These are phyloP conservation scores for Helianthus tuberosus DNA, from an alignment of 129 eudicot genomes.

Conservation along the genomic window DNA sequence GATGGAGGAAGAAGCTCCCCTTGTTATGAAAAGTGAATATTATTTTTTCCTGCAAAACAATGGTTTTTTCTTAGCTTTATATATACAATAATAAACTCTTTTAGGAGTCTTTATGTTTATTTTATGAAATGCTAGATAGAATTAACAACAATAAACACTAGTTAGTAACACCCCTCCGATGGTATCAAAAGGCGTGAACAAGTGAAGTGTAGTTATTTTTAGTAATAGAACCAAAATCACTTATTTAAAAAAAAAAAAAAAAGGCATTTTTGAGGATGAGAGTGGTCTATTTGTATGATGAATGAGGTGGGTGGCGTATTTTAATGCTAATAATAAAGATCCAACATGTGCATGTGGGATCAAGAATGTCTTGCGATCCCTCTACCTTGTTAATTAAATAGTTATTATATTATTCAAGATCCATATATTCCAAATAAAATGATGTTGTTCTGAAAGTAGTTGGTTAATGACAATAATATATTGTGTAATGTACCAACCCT, in stretches of 20 bases:
- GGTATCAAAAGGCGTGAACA: background rate
- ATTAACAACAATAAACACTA: too few species aligned
- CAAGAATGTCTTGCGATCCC: constrained; percentile 40
- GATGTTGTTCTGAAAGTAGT: background rate
- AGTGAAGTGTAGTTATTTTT: background rate
- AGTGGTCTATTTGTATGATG: too few species aligned
- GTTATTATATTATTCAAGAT: constrained; percentile 16
- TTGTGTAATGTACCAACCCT: background rate
- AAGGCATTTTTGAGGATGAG: too few species aligned
- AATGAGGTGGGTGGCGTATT: constrained; percentile 13
- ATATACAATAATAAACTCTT: too few species aligned
- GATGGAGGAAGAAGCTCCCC: constrained; percentile 28
- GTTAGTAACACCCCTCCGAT: background rate
- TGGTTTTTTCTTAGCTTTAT: background rate
- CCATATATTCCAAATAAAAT: background rate
- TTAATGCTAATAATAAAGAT: constrained; percentile 8
- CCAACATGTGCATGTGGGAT: constrained; percentile 35
- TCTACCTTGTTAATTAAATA: constrained; percentile 26
- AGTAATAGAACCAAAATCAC: constrained; percentile 10
- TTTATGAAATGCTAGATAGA: too few species aligned
- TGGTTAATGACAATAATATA: background rate
- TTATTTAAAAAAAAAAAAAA: background rate
- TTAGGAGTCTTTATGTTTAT: too few species aligned
- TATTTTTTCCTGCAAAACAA: constrained; percentile 3
- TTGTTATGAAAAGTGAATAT: constrained; percentile 40